These are phyloP conservation scores for Saccharomycopsis vini DNA, from an alignment of 805 yeast species.

Conservation along the genomic window DNA sequence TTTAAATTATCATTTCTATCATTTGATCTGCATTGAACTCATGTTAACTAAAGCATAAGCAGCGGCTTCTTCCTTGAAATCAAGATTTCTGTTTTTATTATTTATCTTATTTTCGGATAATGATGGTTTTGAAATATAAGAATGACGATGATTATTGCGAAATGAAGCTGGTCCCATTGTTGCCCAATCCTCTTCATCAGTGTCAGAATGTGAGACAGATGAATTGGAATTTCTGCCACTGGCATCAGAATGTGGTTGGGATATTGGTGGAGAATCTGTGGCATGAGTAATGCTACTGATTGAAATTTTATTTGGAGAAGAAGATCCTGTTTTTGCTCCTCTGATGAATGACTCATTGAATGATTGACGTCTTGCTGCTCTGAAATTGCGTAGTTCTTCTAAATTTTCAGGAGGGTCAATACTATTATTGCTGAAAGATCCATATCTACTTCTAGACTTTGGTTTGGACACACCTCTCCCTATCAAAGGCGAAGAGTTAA, in stretches of 20 bases:
- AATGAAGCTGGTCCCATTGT: slow-evolving; percentile 73
- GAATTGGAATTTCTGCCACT: slow-evolving; percentile 1
- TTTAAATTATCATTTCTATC: too few relatives aligned
- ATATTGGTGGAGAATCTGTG: background rate
- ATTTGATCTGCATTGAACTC: too few relatives aligned
- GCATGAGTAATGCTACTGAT: slow-evolving; percentile 14
- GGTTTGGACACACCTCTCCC: slow-evolving; percentile 8
- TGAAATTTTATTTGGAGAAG: slow-evolving; percentile 9
- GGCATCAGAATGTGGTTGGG: background rate
- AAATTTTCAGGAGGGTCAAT: slow-evolving; percentile 8
- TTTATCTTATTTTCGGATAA: background rate
- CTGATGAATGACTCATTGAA: slow-evolving; percentile 15
- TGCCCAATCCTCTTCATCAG: slow-evolving; percentile 98
- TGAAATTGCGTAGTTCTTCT: slow-evolving; percentile 1
- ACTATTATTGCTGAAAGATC: slow-evolving; percentile 12
- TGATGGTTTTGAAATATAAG: slow-evolving; percentile 3
- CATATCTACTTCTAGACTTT: slow-evolving; percentile 14
- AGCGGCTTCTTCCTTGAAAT: slow-evolving; percentile 43
- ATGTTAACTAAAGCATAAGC: slow-evolving; percentile 59
- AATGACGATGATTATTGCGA: slow-evolving; percentile 26
- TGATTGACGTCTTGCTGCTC: slow-evolving; percentile 4
- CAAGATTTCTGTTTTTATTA: slow-evolving; percentile 21
- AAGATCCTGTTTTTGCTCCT: background rate
- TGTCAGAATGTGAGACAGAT: slow-evolving; percentile 41
- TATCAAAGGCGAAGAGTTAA: background rate